phyloP scores from a whole-genome alignment of 2,329 filamentous ascomycete genomes.

The Xylariaceae sp. region DNA sequence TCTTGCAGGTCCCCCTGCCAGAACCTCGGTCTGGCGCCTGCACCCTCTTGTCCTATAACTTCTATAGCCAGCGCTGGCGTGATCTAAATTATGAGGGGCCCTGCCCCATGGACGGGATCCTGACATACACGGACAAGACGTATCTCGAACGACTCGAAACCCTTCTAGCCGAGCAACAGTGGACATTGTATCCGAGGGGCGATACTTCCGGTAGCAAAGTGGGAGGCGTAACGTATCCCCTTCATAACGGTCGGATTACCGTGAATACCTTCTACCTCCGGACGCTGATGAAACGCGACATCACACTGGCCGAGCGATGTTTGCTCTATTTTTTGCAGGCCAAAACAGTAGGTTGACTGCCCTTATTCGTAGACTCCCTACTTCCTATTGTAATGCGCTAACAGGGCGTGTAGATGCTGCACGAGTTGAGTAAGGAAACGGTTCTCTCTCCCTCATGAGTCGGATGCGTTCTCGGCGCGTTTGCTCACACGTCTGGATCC shows the following conservation, averaged over 20 bases:
- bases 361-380: not conserved
- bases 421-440: slow-evolving; percentile 12
- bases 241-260: not conserved
- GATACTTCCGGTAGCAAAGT: too few relatives aligned
- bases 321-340: not conserved
- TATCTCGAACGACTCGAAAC: not conserved
- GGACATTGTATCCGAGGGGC: not conserved
- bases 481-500: not conserved
- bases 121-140: not conserved
- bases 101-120: not conserved
- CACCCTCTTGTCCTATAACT: slow-evolving; percentile 9
- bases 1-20: not conserved
- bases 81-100: accelerated
- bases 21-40: not conserved
- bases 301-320: slow-evolving; percentile 14
- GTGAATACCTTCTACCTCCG: not conserved
- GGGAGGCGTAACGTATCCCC: not conserved
- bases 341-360: not conserved
- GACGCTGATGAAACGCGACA: not conserved
- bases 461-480: not conserved
- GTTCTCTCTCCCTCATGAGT: not conserved
- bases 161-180: not conserved
- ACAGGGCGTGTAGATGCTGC: slow-evolving; percentile 8
- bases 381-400: not conserved
- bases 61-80: not conserved